Evolutionary conservation across 345 rosid species (phyloP), one percentile per base, ranked within the genome.

Genomic region (Leavenworthia alabamica): DNA sequence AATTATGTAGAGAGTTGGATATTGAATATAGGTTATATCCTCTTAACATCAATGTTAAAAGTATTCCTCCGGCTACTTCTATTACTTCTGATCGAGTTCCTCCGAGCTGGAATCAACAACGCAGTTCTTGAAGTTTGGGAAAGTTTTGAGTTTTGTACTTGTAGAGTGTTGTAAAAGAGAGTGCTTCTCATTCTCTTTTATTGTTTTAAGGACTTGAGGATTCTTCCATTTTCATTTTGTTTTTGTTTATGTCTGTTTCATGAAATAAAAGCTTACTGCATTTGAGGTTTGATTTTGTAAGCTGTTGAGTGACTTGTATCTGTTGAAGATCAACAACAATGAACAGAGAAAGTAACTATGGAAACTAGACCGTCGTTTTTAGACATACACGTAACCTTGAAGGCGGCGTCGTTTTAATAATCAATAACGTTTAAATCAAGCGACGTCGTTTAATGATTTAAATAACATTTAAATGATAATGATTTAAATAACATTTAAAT

Each of bases 21-120:
- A 77, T 88, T 12, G 88, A 88, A 6, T 83, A 76, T 68, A 78
- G 96, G 27, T 56, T 86, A 67, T 78, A 62, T 15, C 96, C 97
- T 3, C 35, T 82, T 17, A 83, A 90, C 33, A 73, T 90, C 56
- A 90, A 81, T 4, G 51, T 88, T 8, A 83, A 76, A 4, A 41
- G 72, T 29, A 54, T 86, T 72, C 89, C 97, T 3, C 19, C 69
- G 66, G 79, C 97, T 41, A 56, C 77, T 4, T 47, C 77, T 0
- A 14, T 42, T 57, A 51, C 28, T 52, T 76, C 84, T 2, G 62
- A 70, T 16, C 78, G 70, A 9, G 28, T 76, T 17, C 80, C 84
- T 9, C 58, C 66, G 0, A 64, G 40, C 24, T 76, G 84, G 84
- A 72, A 22, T 29, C 66, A 64, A 44, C 66, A 70, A 48, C 70